A percentile compares a stretch with the other conserved stretches of the same genome.
Evolutionary conservation across 192 early-diverging fungal species (phyloP).

Genomic region (Allomyces macrogynus): DNA sequence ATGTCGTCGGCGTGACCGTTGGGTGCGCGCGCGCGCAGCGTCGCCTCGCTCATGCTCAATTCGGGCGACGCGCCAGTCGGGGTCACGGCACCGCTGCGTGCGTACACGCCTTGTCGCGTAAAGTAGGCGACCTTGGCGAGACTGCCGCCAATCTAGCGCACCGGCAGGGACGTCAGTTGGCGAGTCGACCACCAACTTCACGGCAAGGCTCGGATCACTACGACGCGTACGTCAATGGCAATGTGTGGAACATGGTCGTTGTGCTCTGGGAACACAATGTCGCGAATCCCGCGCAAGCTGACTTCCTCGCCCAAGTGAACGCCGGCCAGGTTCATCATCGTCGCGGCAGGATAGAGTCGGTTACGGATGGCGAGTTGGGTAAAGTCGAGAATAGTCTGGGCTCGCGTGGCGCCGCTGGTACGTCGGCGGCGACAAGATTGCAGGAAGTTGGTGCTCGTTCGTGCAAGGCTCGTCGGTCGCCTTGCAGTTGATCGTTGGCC

Average conservation of each 20-base stretch:
- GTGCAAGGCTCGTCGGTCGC: too few species aligned
- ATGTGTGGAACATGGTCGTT: conserved; percentile 61
- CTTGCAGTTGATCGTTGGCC: too few species aligned
- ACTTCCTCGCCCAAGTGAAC: conserved; percentile 30
- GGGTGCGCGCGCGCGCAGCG: conserved; percentile 3
- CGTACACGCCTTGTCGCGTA: conserved; percentile 10
- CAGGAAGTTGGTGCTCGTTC: too few species aligned
- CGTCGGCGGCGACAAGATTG: too few species aligned
- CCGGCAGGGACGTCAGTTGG: not conserved
- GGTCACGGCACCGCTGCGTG: too few species aligned
- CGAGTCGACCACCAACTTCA: not conserved
- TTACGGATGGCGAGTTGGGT: too few species aligned
- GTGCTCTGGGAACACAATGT: conserved; percentile 78
- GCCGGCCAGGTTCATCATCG: conserved; percentile 28
- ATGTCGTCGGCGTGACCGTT: not conserved
- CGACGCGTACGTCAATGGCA: conserved; percentile 55
- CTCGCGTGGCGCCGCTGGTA: too few species aligned
- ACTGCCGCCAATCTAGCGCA: conserved; percentile 17
- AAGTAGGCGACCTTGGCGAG: conserved; percentile 42
- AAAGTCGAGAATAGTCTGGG: too few species aligned
- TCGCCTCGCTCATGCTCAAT: too few species aligned
- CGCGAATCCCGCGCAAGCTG: conserved; percentile 33
- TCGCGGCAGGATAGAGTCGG: not conserved
- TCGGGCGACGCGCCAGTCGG: too few species aligned
- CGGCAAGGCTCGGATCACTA: not conserved